A percentile compares a stretch with the other conserved stretches of the same genome.
These are phyloP conservation scores for Phyllachora maydis DNA, from an alignment of 2,329 filamentous ascomycete genomes.

Conservation along the genomic window DNA sequence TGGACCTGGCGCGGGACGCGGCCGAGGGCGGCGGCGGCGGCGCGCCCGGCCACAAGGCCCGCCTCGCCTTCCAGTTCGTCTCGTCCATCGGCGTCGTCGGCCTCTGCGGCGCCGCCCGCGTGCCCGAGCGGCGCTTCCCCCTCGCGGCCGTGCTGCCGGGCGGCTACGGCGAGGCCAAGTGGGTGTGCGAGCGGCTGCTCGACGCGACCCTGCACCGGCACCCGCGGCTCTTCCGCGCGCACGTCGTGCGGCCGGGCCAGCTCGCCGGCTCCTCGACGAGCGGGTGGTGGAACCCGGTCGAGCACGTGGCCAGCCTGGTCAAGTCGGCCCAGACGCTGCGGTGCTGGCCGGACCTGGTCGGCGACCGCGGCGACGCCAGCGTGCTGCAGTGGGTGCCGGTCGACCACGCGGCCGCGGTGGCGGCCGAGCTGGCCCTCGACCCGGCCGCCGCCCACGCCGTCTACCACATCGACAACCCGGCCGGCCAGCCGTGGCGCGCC, in stretches of 20 bases:
- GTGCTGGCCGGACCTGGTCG: conserved; percentile 17
- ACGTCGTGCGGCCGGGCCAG: conserved; percentile 24
- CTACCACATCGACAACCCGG: conserved; percentile 12
- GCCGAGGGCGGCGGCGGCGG: conserved; percentile 5
- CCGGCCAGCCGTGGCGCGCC: conserved; percentile 9
- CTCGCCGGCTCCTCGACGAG: conserved; percentile 25
- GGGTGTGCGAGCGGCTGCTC: conserved; percentile 25
- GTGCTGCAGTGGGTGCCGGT: conserved; percentile 23
- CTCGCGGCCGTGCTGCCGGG: conserved; percentile 18
- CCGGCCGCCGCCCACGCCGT: conserved; percentile 4
- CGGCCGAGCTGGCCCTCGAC: conserved; percentile 9
- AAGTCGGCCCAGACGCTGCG: conserved; percentile 24
- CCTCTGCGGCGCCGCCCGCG: conserved; percentile 9
- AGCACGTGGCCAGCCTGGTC: conserved; percentile 26
- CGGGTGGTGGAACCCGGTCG: conserved; percentile 31
- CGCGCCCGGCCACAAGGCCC: conserved; percentile 5
- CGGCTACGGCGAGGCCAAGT: conserved; percentile 31
- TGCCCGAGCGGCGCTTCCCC: conserved; percentile 19
- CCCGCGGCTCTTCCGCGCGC: conserved; percentile 22
- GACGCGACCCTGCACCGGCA: conserved; percentile 21
- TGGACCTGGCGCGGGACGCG: conserved; percentile 20
- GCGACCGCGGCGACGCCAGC: no score
- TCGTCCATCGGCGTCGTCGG: conserved; percentile 20
- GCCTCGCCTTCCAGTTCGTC: conserved; percentile 20
- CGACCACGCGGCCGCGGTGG: conserved; percentile 10